A percentile compares a stretch with the other conserved stretches of the same genome.
Conservation (phyloP, 495 filamentous ascomycete species). For the Trichoderma gamsii region DNA sequence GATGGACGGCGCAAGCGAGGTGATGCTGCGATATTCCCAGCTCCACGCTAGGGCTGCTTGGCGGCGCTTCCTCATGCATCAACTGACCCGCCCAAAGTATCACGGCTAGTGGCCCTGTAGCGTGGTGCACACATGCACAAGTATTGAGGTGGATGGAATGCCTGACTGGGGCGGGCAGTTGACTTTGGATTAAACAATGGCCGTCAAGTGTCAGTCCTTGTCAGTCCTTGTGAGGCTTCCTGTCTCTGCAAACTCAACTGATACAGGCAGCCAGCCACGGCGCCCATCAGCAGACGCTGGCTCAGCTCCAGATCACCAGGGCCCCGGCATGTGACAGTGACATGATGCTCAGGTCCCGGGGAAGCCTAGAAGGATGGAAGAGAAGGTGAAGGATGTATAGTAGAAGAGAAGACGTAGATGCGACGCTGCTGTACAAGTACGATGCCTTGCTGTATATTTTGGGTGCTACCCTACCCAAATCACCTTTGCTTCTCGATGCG, state of each 20-base stretch:
- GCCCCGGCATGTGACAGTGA: background rate
- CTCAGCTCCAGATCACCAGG: background rate
- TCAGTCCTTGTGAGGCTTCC: background rate
- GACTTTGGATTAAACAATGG: background rate
- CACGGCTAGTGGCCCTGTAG: background rate
- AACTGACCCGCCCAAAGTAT: constrained; percentile 6
- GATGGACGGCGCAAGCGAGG: background rate
- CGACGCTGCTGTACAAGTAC: too few species aligned
- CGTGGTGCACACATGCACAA: background rate
- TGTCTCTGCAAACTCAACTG: background rate
- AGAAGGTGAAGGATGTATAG: background rate
- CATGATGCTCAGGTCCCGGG: background rate
- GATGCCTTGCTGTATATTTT: too few species aligned
- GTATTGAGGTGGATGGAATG: background rate
- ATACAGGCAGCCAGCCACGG: constrained; percentile 10
- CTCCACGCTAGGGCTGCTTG: background rate
- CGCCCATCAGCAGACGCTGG: background rate
- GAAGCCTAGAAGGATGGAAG: background rate
- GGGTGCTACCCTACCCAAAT: too few species aligned
- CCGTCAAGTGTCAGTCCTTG: background rate
- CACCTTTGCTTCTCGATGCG: too few species aligned
- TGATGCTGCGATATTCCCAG: background rate
- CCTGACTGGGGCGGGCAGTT: constrained; percentile 8
- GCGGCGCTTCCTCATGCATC: constrained; percentile 7
- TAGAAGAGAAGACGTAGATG: background rate